Evolutionary conservation across 441 rosid genomes (phyloP).

Genomic region (Daphne laureola): DNA sequence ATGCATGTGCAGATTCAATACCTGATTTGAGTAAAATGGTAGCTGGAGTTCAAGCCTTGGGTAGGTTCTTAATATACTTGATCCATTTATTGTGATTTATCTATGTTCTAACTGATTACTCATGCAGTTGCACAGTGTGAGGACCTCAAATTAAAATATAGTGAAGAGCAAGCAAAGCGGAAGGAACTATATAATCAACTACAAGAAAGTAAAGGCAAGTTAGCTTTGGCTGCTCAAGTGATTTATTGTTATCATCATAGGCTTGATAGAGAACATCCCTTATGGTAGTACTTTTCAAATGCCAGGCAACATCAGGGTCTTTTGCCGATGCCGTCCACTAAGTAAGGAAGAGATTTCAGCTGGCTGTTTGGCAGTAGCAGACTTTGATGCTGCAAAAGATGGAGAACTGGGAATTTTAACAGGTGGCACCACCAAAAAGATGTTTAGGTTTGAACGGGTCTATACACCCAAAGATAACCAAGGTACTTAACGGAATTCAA

Average conservation of each 20-base stretch:
- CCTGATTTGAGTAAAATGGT: slow-evolving; percentile 74
- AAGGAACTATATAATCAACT: slow-evolving; percentile 79
- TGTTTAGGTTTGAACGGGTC: slow-evolving; percentile 72
- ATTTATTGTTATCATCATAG: slow-evolving; percentile 8
- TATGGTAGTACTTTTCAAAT: slow-evolving; percentile 7
- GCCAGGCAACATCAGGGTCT: slow-evolving; percentile 84
- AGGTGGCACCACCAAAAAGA: slow-evolving; percentile 48
- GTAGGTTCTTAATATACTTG: slow-evolving; percentile 29
- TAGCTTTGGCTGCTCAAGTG: slow-evolving; percentile 3
- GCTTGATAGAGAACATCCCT: neutral
- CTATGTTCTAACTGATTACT: slow-evolving; percentile 16
- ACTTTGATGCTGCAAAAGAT: slow-evolving; percentile 71
- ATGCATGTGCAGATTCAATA: slow-evolving; percentile 64
- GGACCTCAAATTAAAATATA: slow-evolving; percentile 69
- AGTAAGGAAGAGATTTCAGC: slow-evolving; percentile 49
- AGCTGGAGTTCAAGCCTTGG: slow-evolving; percentile 69
- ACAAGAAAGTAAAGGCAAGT: slow-evolving; percentile 71
- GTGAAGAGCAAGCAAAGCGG: slow-evolving; percentile 70
- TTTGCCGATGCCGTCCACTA: slow-evolving; percentile 83
- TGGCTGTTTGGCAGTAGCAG: slow-evolving; percentile 44
- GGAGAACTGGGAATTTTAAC: slow-evolving; percentile 69
- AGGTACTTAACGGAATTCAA: slow-evolving; percentile 32
- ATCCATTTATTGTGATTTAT: slow-evolving; percentile 10
- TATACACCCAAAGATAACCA: slow-evolving; percentile 70
- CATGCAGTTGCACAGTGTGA: slow-evolving; percentile 75